Base-by-base conservation (phyloP, 768 basidiomycete genomes). In the Tricholoma sp. region DNA sequence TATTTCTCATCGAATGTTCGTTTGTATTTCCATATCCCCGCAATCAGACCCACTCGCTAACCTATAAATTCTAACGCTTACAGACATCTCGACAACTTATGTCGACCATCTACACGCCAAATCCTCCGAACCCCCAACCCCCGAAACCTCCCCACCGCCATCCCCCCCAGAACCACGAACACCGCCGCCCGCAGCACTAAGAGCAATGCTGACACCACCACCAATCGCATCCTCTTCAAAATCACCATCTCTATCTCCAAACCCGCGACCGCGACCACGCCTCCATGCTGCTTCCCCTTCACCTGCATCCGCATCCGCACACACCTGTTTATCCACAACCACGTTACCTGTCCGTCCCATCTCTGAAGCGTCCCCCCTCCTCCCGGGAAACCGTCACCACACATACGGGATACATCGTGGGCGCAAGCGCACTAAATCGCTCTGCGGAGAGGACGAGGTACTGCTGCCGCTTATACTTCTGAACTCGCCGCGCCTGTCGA, bases 1-100 rank as follows among this genome's bases (percentile, higher is more conserved):
- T 93, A 36, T 93, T 93, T 67, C 68, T 90, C 5, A 71, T 93
- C 31, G 91, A 93, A 82, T 92, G 91, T 87, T 66, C 36, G 87
- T 74, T 57, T 31, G 32, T 61, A 32, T 32, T 7, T 6, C 50
- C 29, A 47, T 51, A 32, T 28, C 49, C 51, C 5, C 50, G 29
- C 34, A 32, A n/a, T 33, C 9, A n/a, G 9, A 11, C 36, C 54
- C 12, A 29, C 33, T 12, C 51, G 47, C 59, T 32, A 56, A 61
- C 48, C 31, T n/a, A n/a, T n/a, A n/a, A n/a, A n/a, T n/a, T n/a
- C n/a, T n/a, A 17, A 58, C 41, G 33, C 15, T 6, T 24, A 24
- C 62, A 92, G 91, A 89, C 63, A 68, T 82, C 45, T 91, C 89
- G 17, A 89, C 86, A 0, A 79, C 86, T 2, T 91, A 83, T 61